Conservation (phyloP, 2,329 filamentous ascomycete species). For the Penicillium sp. region DNA sequence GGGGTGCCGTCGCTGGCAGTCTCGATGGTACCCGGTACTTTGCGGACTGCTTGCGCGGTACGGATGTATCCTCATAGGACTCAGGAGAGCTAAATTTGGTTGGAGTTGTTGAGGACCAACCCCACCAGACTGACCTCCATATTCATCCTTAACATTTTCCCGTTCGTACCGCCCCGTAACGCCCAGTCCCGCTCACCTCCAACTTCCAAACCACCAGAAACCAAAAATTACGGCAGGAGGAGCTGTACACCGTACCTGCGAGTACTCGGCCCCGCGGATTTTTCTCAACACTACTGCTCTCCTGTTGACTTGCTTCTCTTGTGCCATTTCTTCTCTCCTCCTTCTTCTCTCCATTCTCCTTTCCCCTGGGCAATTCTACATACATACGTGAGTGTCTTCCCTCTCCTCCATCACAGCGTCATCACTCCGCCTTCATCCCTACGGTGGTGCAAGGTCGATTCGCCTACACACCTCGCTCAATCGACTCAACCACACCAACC, state of each 20-base stretch:
- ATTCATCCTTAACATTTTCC: background rate
- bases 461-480: background rate
- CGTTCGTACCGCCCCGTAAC: background rate
- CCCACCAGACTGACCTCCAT: background rate
- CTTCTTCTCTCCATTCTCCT: slow-evolving; percentile 22
- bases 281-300: slow-evolving; percentile 31
- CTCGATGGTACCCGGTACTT: slow-evolving; percentile 28
- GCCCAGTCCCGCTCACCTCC: background rate
- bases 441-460: background rate
- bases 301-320: slow-evolving; percentile 10
- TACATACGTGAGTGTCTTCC: slow-evolving; percentile 23
- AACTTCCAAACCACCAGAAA: background rate
- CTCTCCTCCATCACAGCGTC: slow-evolving; percentile 8
- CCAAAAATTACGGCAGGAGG: slow-evolving; percentile 18
- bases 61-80: background rate
- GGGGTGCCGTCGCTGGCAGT: slow-evolving; percentile 9
- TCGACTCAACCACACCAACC: slow-evolving; percentile 9
- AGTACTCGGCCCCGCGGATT: slow-evolving; percentile 29
- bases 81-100: background rate
- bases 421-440: background rate
- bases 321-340: slow-evolving; percentile 18
- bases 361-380: slow-evolving; percentile 25
- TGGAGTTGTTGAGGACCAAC: slow-evolving; percentile 5
- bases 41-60: slow-evolving; percentile 16
- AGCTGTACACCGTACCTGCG: slow-evolving; percentile 33